phyloP scores from a whole-genome alignment of 306 rosid species.

The Cucurbita pepo region DNA sequence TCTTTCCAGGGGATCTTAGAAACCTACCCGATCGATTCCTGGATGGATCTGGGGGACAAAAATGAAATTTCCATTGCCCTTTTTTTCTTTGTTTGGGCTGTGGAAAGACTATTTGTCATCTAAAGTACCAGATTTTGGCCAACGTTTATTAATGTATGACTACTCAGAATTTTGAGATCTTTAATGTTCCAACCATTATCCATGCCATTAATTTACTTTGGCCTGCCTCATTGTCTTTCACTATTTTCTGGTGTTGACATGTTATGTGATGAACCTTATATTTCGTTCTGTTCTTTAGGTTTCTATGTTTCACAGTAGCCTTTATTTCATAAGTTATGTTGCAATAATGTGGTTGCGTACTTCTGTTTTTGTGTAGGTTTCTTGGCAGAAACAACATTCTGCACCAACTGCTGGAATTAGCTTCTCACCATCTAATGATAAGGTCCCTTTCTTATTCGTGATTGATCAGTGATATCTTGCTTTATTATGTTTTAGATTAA shows the following conservation, averaged over 20 bases:
- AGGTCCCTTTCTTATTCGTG: constrained; percentile 34
- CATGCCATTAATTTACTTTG: not conserved
- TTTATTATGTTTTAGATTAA: not conserved
- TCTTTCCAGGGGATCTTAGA: not conserved
- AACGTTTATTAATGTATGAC: not conserved
- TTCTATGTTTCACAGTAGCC: not conserved
- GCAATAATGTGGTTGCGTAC: constrained; percentile 1
- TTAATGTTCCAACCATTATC: not conserved
- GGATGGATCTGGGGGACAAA: not conserved
- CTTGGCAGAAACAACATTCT: constrained; percentile 97
- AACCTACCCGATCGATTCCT: not conserved
- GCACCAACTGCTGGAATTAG: constrained; percentile 97
- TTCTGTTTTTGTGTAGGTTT: constrained; percentile 29
- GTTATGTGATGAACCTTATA: not conserved
- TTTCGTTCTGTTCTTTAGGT: not conserved
- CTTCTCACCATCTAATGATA: constrained; percentile 95
- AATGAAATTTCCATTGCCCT: not conserved
- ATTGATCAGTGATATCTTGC: not conserved
- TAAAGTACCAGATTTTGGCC: not conserved
- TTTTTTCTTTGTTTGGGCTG: not conserved
- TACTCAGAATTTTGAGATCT: not conserved
- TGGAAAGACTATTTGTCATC: not conserved
- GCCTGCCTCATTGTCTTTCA: not conserved
- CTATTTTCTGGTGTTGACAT: not conserved
- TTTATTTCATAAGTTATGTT: not conserved